These are phyloP conservation scores for Termitomyces sp. DNA, from an alignment of 768 basidiomycete genomes.

Conservation along the genomic window DNA sequence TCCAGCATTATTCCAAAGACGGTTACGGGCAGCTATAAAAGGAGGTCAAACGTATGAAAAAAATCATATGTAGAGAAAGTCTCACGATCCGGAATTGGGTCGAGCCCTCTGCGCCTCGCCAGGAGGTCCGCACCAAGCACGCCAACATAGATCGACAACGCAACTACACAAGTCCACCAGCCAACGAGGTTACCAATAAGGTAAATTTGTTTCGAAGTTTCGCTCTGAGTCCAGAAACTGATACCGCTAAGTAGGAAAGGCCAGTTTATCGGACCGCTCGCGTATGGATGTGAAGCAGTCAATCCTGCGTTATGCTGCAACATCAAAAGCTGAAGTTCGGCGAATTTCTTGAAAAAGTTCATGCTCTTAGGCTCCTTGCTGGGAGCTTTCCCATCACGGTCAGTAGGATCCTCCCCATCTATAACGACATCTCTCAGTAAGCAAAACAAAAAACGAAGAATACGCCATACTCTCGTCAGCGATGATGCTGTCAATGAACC, in stretches of 20 bases:
- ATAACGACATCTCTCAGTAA: constrained; percentile 9
- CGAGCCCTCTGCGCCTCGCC: constrained; percentile 77
- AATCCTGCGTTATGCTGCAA: constrained; percentile 98
- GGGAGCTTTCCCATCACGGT: constrained; percentile 46
- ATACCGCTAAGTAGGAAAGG: constrained; percentile 95
- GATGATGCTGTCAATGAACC: constrained; percentile 86
- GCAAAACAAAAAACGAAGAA: neutral
- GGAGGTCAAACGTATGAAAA: neutral
- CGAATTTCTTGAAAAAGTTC: constrained; percentile 94
- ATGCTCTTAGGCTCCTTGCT: constrained; percentile 71
- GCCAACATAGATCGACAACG: constrained; percentile 84
- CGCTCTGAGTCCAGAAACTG: constrained; percentile 95
- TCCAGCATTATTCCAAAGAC: constrained; percentile 91
- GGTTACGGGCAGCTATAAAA: constrained; percentile 76
- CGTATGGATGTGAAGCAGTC: constrained; percentile 96
- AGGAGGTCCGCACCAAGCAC: constrained; percentile 87
- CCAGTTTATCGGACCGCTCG: constrained; percentile 95
- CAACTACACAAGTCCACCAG: constrained; percentile 92
- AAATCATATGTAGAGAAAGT: constrained; percentile 11
- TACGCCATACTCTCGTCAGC: constrained; percentile 57
- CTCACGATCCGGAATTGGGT: constrained; percentile 87
- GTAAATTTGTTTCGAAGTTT: constrained; percentile 88
- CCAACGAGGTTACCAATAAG: constrained; percentile 90
- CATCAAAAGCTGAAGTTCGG: constrained; percentile 92
- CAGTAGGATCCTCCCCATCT: constrained; percentile 53